These are phyloP conservation scores for Eimeria praecox DNA, from an alignment of 169 alveolate species.

Conservation along the genomic window DNA sequence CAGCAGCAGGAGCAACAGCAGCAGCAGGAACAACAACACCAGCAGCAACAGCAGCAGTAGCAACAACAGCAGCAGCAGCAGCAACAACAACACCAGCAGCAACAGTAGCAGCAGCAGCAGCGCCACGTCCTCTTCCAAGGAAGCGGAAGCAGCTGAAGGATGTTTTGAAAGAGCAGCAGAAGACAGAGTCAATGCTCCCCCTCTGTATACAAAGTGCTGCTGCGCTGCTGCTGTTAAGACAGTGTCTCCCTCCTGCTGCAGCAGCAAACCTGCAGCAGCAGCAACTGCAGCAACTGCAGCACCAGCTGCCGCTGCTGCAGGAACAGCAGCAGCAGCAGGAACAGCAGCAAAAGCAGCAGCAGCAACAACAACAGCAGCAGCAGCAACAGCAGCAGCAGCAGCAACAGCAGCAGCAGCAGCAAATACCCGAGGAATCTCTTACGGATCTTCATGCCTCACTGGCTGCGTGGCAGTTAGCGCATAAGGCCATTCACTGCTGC, in stretches of 20 bases:
- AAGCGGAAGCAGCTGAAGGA: not conserved
- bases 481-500: not conserved
- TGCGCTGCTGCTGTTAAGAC: not conserved
- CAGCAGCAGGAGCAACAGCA: not conserved
- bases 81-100: not conserved
- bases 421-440: no score
- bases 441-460: not conserved
- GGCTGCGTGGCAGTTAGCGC: not conserved
- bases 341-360: not conserved
- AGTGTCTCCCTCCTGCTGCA: not conserved
- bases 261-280: no score
- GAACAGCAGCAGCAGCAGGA: conserved; percentile 59
- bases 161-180: not conserved
- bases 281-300: not conserved
- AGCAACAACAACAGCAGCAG: no score
- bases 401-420: no score
- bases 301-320: no score
- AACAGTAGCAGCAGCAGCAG: not conserved
- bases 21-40: not conserved
- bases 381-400: no score
- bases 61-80: not conserved
- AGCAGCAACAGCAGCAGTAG: not conserved
- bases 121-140: not conserved
- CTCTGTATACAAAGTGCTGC: not conserved
- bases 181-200: not conserved